Evolutionary conservation across 352 stramenopile genomes (phyloP).

Genomic region (Globisporangium polare): DNA sequence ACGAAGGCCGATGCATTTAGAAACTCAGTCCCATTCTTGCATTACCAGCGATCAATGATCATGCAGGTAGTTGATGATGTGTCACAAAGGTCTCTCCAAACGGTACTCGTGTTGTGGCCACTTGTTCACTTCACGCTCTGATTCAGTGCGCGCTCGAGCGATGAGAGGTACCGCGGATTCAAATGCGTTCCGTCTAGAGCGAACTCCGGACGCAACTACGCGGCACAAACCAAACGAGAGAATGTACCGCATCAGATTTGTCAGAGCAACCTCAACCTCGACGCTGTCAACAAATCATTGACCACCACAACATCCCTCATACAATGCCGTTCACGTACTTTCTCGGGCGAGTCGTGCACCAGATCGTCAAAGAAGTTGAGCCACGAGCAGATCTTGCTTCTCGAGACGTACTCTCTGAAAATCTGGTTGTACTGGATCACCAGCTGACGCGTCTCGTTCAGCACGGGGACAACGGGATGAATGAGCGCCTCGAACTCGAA

Average conservation of each 20-base stretch:
- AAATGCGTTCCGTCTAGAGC: slow-evolving; percentile 86
- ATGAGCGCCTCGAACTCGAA: slow-evolving; percentile 73
- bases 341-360: slow-evolving; percentile 33
- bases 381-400: slow-evolving; percentile 64
- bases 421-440: slow-evolving; percentile 84
- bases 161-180: slow-evolving; percentile 60
- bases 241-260: too few species aligned
- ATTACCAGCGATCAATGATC: neutral
- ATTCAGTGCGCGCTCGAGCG: slow-evolving; percentile 36
- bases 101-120: neutral
- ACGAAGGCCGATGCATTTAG: too few species aligned
- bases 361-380: slow-evolving; percentile 89
- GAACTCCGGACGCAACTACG: slow-evolving; percentile 47
- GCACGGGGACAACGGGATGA: slow-evolving; percentile 86
- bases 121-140: neutral
- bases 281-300: neutral
- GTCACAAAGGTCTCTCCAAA: neutral
- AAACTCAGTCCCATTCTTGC: too few species aligned
- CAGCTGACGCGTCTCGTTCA: slow-evolving; percentile 82
- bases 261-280: too few species aligned
- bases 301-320: neutral
- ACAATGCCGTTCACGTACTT: slow-evolving; percentile 26
- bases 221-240: neutral
- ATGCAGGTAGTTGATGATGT: neutral
- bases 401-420: slow-evolving; percentile 37